These are phyloP conservation scores for Saccharomycopsis oosterbeekiorum DNA, from an alignment of 805 yeast species.

Conservation along the genomic window DNA sequence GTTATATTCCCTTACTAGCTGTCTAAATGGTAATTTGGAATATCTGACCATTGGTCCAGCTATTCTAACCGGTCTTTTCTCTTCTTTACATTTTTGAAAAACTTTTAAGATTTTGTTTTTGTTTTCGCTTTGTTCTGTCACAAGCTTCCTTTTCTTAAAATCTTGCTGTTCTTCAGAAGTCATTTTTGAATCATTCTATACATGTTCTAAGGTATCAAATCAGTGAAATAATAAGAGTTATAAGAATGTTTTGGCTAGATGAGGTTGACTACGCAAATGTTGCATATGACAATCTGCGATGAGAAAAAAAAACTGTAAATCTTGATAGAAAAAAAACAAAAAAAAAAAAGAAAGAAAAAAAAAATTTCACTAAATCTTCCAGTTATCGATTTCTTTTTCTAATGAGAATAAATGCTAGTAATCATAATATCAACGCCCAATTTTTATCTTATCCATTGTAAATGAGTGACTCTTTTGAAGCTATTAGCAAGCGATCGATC, in stretches of 20 bases:
- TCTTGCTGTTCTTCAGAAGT: background rate
- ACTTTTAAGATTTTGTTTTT: slow-evolving; percentile 42
- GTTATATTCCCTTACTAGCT: slow-evolving; percentile 59
- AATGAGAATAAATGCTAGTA: background rate
- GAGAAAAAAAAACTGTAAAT: too few species aligned
- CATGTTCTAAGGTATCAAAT: background rate
- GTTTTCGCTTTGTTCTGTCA: background rate
- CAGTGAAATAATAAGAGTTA: background rate
- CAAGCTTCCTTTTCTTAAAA: background rate
- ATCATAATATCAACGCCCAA: background rate
- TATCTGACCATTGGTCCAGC: slow-evolving; percentile 98
- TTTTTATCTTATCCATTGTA: background rate
- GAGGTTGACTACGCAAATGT: background rate
- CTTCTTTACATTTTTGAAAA: slow-evolving; percentile 35
- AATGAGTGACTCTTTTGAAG: background rate
- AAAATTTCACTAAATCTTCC: background rate
- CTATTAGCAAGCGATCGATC: background rate
- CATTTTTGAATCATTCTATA: background rate
- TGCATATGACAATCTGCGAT: background rate
- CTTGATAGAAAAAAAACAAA: background rate
- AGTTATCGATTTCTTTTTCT: background rate
- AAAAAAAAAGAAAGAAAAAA: background rate
- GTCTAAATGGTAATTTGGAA: slow-evolving; percentile 87
- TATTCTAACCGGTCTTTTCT: slow-evolving; percentile 48
- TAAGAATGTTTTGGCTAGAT: too few species aligned